Conservation (phyloP, 768 basidiomycete species). For the Favolaschia claudopus region DNA sequence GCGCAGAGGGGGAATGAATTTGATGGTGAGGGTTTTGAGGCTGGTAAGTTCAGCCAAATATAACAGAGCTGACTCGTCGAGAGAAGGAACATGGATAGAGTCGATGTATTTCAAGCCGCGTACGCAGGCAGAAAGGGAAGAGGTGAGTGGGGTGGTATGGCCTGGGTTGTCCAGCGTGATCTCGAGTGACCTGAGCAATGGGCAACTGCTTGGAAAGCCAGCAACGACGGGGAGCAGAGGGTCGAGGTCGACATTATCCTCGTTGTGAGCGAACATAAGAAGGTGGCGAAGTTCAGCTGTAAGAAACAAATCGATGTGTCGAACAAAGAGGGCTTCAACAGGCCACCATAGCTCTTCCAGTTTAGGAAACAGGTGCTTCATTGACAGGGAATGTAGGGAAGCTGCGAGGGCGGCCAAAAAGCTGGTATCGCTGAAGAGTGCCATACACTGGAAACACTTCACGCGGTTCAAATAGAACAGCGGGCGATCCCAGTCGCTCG, state of each 20-base stretch:
- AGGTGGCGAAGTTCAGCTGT: too few relatives aligned
- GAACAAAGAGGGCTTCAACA: too few relatives aligned
- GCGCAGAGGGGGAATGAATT: background rate
- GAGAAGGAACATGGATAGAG: background rate
- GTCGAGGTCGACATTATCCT: too few relatives aligned
- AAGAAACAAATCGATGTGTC: too few relatives aligned
- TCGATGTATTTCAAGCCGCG: background rate
- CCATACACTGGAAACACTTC: background rate
- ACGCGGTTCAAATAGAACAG: background rate
- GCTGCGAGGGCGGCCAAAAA: background rate
- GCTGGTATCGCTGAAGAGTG: background rate
- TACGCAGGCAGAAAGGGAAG: background rate
- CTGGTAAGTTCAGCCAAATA: slow-evolving; percentile 1
- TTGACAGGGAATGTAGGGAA: background rate
- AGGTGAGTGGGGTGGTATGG: background rate
- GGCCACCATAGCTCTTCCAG: too few relatives aligned
- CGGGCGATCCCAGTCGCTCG: background rate
- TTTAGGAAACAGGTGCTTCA: slow-evolving; percentile 1
- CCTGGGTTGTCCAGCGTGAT: too few relatives aligned
- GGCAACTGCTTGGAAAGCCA: too few relatives aligned
- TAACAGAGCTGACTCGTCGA: background rate
- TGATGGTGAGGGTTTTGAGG: background rate
- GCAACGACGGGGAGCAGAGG: too few relatives aligned
- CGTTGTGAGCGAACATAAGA: too few relatives aligned
- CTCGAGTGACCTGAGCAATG: too few relatives aligned